phyloP scores from a whole-genome alignment of 805 yeast genomes.

The Pichia deserticola region DNA sequence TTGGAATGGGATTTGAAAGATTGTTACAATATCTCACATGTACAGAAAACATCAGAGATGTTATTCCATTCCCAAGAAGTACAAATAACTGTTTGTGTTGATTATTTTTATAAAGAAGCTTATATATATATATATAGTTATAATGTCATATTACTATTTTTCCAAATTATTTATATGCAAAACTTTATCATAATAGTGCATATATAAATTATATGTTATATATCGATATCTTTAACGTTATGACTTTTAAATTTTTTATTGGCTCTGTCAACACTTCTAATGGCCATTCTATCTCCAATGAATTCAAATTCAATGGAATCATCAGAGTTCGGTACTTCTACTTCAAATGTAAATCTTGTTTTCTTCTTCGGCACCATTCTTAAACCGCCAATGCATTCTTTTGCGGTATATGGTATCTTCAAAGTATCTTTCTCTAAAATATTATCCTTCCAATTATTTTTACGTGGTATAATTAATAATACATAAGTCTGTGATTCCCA shows the following conservation, averaged over 20 bases:
- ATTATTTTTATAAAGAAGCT: background rate
- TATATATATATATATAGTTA: background rate
- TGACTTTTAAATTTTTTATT: constrained; percentile 81
- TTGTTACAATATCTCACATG: constrained; percentile 66
- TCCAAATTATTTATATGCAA: background rate
- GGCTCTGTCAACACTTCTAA: constrained; percentile 73
- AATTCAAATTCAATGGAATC: constrained; percentile 48
- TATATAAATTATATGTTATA: constrained; percentile 1
- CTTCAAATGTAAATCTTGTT: constrained; percentile 49
- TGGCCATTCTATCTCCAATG: constrained; percentile 71
- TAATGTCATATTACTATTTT: background rate
- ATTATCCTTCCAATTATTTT: constrained; percentile 30
- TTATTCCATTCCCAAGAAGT: constrained; percentile 79
- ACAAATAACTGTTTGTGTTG: constrained; percentile 45
- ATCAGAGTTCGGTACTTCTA: constrained; percentile 15
- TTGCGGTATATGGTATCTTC: constrained; percentile 14
- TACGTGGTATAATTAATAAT: constrained; percentile 47
- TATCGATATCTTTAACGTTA: constrained; percentile 36
- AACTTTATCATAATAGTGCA: too few species aligned
- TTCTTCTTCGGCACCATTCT: constrained; percentile 62
- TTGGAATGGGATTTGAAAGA: constrained; percentile 92
- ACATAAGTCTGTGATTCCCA: constrained; percentile 79
- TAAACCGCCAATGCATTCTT: constrained; percentile 50
- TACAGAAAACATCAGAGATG: constrained; percentile 76
- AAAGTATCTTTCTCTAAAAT: constrained; percentile 14